Conservation (phyloP, 1,284 basidiomycete genomes). For the Pascua sp. region DNA sequence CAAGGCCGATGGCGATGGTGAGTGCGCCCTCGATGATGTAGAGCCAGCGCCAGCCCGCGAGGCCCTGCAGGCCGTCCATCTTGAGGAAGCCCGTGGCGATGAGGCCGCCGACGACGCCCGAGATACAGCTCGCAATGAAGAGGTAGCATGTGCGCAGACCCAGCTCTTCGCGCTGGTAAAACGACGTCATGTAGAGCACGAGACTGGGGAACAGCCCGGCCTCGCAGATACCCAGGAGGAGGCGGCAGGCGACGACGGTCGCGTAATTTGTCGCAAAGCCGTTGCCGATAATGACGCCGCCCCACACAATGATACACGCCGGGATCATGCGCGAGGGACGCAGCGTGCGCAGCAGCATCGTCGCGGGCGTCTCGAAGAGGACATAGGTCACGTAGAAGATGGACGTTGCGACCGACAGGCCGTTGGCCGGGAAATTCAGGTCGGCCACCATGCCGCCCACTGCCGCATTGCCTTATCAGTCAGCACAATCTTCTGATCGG, state of each 20-base stretch:
- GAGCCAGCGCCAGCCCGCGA: conserved; percentile 13
- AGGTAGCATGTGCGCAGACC: conserved; percentile 33
- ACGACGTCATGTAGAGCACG: conserved; percentile 24
- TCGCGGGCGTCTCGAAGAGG: conserved; percentile 32
- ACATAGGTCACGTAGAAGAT: conserved; percentile 32
- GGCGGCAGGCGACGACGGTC: conserved; percentile 20
- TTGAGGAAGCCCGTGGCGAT: conserved; percentile 13
- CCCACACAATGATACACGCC: conserved; percentile 21
- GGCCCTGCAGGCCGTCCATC: conserved; percentile 11
- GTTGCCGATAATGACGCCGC: conserved; percentile 26
- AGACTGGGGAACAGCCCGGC: conserved; percentile 29
- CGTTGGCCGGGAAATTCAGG: conserved; percentile 5
- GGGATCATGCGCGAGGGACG: conserved; percentile 15
- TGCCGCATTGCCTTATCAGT: conserved; percentile 11
- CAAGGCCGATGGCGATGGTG: conserved; percentile 8
- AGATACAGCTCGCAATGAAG: conserved; percentile 31
- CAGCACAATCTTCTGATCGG: too few relatives aligned
- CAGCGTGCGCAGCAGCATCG: conserved; percentile 29
- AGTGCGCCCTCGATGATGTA: conserved; percentile 15
- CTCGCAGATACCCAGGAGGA: conserved; percentile 34
- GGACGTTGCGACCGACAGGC: conserved; percentile 7
- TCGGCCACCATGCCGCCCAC: conserved; percentile 9
- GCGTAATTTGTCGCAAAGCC: conserved; percentile 15
- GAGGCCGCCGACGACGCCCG: conserved; percentile 35
- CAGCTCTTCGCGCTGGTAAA: conserved; percentile 30